A percentile compares a stretch with the other conserved stretches of the same genome.
These are phyloP conservation scores for Aspergillus sp. DNA, from an alignment of 2,329 filamentous ascomycete species.

Conservation along the genomic window DNA sequence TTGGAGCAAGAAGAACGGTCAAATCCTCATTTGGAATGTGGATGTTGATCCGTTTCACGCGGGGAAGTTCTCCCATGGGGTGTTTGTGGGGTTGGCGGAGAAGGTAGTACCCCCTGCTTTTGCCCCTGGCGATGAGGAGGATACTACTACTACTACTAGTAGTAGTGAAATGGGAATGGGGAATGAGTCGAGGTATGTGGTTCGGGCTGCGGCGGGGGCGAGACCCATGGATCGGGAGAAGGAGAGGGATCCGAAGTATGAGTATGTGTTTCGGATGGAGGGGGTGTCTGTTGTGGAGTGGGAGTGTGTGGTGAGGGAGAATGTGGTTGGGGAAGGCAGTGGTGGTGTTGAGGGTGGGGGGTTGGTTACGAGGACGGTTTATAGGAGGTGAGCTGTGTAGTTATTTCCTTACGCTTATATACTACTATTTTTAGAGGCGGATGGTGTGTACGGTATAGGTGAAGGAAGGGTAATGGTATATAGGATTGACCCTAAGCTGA, in stretches of 20 bases:
- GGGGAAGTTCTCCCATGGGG: slow-evolving; percentile 7
- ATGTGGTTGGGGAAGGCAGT: neutral
- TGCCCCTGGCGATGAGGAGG: no score
- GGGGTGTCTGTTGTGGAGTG: slow-evolving; percentile 33
- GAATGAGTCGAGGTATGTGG: slow-evolving; percentile 13
- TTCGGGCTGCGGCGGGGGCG: slow-evolving; percentile 12
- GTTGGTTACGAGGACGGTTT: neutral
- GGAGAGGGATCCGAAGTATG: neutral
- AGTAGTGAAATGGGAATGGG: no score
- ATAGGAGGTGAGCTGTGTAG: neutral
- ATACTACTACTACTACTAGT: no score
- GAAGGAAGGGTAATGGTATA: neutral
- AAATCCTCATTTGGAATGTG: slow-evolving; percentile 22
- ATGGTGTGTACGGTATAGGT: neutral
- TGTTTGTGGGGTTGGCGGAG: slow-evolving; percentile 7
- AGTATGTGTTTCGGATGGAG: slow-evolving; percentile 30
- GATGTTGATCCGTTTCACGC: neutral
- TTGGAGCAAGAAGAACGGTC: neutral
- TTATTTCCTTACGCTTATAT: no score
- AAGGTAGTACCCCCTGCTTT: no score
- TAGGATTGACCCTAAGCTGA: neutral
- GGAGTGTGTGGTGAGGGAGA: slow-evolving; percentile 17
- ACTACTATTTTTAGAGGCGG: no score
- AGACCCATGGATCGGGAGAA: neutral
- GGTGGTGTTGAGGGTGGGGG: neutral